phyloP scores from a whole-genome alignment of 2,329 filamentous ascomycete genomes.

The Penicillium palitans region DNA sequence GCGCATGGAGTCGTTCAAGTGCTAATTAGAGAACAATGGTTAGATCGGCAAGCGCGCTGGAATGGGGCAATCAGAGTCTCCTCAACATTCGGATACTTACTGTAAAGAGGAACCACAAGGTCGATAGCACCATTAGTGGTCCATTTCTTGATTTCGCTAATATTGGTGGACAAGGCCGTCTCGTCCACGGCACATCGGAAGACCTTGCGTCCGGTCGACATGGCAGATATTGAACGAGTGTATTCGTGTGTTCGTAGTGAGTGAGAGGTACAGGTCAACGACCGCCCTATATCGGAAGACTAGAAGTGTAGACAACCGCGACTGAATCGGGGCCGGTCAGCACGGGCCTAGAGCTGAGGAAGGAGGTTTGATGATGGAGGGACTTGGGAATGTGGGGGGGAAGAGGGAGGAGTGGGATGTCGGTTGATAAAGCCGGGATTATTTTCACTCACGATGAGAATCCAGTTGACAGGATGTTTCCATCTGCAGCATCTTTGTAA shows the following conservation, averaged over 20 bases:
- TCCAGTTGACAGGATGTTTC: conserved; percentile 23
- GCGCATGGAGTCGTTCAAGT: conserved; percentile 48
- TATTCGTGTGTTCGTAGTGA: conserved; percentile 10
- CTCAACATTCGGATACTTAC: conserved; percentile 34
- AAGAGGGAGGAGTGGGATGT: background rate
- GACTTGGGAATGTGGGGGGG: conserved; percentile 34
- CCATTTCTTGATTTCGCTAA: conserved; percentile 56
- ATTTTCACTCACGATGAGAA: conserved; percentile 32
- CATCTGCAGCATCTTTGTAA: conserved; percentile 37
- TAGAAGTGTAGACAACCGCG: conserved; percentile 32
- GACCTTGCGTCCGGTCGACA: conserved; percentile 47
- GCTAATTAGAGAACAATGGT: conserved; percentile 32
- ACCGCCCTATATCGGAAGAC: conserved; percentile 33
- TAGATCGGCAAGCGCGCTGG: conserved; percentile 16
- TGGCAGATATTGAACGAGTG: conserved; percentile 23
- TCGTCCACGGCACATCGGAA: conserved; percentile 57
- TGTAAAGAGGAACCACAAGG: conserved; percentile 54
- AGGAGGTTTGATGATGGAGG: conserved; percentile 32
- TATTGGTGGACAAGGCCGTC: conserved; percentile 53
- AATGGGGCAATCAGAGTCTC: background rate
- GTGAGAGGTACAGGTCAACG: conserved; percentile 16
- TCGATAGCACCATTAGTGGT: conserved; percentile 51
- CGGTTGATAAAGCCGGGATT: conserved; percentile 1
- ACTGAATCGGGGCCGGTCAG: conserved; percentile 29
- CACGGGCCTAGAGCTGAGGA: conserved; percentile 24